Evolutionary conservation across 75 land plant species (phyloP), one percentile per base, ranked within the genome.

Genomic region (Gnetum montanum): DNA sequence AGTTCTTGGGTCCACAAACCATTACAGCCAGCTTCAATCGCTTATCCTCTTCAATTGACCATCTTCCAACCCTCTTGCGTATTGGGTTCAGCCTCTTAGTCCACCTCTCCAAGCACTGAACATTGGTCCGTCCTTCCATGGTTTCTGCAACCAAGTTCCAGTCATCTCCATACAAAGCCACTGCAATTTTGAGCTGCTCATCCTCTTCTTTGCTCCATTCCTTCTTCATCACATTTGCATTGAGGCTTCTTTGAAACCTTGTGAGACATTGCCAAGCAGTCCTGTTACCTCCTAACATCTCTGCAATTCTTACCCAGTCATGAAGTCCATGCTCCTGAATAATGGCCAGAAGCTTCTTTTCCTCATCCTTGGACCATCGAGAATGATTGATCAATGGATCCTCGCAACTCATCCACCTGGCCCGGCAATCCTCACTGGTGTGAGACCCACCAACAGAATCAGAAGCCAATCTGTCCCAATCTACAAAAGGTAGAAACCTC

Each of bases 171-270:
- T 53, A 76, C 27, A 34, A 38, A 56, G 72, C 75, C 16, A 87
- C 97, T 45, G 85, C 89, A 16, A 69, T 64, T 19, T 75, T 62
- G 19, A 87, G 83, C 65, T 81, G 71, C 49, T 55, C 70, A 72
- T 92, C 97, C 37, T 92, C 93, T 18, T 81, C 97, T 25, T 58
- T 30, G 15, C 81, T 81, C 97, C 97, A 92, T 23, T 75, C 76
- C 28, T 79, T 71, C 12, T 75, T 82, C 61, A 87, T 13, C 26
- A 84, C 77, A 37, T 46, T 65, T 31, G 84, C 78, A 73, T 92
- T 92, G 49, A 92, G 68, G 61, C 97, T 92, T 25, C 97, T 61
- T 62, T 92, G 97, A 60, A 72, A 92, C 27, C 97, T 78, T 6
- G 67, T 64, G 61, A 88, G 60, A 57, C 93, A 92, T 62, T 92